Percentiles rank a stretch among this genome's conserved stretches.
phyloP scores from a whole-genome alignment of 352 stramenopile genomes.

The Phytophthora uliginosa region DNA sequence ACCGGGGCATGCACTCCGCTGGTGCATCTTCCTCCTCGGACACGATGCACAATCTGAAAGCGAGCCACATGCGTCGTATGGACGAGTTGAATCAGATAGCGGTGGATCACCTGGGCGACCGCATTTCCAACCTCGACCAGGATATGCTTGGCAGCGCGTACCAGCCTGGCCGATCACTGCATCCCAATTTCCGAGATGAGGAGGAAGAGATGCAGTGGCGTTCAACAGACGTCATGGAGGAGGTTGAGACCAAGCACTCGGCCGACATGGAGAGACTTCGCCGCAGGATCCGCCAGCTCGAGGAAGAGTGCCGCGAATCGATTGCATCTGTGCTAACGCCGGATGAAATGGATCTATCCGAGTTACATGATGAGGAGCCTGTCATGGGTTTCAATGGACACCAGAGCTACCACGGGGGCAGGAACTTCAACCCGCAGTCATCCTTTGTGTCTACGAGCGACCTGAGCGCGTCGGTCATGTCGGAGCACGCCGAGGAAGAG shows the following conservation, averaged over 20 bases:
- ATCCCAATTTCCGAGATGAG: constrained; percentile 24
- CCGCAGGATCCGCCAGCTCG: constrained; percentile 50
- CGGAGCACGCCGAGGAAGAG: constrained; percentile 38
- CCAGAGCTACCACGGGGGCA: constrained; percentile 4
- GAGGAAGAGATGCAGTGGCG: constrained; percentile 46
- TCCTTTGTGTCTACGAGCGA: constrained; percentile 35
- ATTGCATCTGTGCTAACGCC: constrained; percentile 62
- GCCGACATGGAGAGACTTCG: constrained; percentile 57
- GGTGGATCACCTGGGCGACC: constrained; percentile 52
- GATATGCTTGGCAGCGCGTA: constrained; percentile 36
- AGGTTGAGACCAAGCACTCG: constrained; percentile 52
- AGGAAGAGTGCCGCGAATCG: constrained; percentile 68
- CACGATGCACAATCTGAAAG: constrained; percentile 54
- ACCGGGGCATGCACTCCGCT: constrained; percentile 21
- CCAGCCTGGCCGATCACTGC: constrained; percentile 26
- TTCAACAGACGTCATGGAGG: constrained; percentile 56
- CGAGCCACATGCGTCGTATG: constrained; percentile 62
- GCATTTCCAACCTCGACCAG: constrained; percentile 55
- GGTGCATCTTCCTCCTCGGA: constrained; percentile 39
- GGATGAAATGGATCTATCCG: constrained; percentile 55
- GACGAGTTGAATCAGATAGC: constrained; percentile 65
- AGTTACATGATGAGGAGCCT: constrained; percentile 43
- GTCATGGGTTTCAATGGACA: constrained; percentile 13
- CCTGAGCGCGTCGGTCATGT: constrained; percentile 41
- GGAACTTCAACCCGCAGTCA: constrained; percentile 30